These are phyloP conservation scores for Retiboletus flavoniger DNA, from an alignment of 1,284 basidiomycete genomes.

Conservation along the genomic window DNA sequence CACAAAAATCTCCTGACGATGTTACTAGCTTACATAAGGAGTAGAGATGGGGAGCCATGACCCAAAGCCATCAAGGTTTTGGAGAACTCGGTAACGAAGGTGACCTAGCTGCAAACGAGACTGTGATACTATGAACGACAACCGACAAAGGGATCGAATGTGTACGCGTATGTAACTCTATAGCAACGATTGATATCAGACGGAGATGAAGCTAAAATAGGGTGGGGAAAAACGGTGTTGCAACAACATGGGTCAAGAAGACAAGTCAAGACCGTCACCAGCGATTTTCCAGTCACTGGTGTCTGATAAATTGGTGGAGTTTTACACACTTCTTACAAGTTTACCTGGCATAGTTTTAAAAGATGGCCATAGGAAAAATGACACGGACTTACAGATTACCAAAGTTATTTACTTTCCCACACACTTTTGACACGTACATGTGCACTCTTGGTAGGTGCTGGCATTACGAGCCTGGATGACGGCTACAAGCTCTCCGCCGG, in stretches of 20 bases:
- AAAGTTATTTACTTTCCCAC: constrained; percentile 25
- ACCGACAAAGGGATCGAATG: constrained; percentile 12
- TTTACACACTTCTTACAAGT: constrained; percentile 3
- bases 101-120: constrained; percentile 4
- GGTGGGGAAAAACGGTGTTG: constrained; percentile 4
- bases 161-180: constrained; percentile 34
- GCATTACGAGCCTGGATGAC: constrained; percentile 22
- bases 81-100: not conserved
- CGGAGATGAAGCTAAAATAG: constrained; percentile 6
- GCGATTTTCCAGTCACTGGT: not conserved
- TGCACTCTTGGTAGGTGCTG: constrained; percentile 17
- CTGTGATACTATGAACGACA: constrained; percentile 9
- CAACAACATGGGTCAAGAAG: not conserved
- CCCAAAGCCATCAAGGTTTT: constrained; percentile 2
- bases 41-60: constrained; percentile 15
- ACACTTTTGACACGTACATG: constrained; percentile 33
- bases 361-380: not conserved
- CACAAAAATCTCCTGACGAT: not conserved
- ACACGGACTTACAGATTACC: constrained; percentile 10
- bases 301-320: not conserved
- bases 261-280: not conserved
- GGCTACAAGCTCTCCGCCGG: constrained; percentile 1
- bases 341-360: not conserved
- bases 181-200: constrained; percentile 29
- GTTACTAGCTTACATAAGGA: constrained; percentile 23